Conservation (phyloP, 148 eudicot species). For the Vaccinium darrowii region DNA sequence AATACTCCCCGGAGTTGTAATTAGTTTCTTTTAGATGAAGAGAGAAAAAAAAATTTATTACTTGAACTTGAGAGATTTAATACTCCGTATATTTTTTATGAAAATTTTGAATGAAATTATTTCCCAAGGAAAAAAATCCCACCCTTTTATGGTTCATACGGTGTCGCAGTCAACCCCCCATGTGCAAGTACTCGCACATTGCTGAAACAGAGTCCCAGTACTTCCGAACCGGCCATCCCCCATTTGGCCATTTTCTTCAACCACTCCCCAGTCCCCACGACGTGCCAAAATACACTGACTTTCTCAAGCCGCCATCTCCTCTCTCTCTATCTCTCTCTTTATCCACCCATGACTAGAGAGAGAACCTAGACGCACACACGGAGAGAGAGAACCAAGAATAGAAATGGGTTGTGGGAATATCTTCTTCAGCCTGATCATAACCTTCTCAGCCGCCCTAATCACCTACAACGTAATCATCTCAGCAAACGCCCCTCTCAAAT, state of each 20-base stretch:
- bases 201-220: not conserved
- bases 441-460: slow-evolving; percentile 73
- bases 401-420: slow-evolving; percentile 58
- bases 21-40: no score
- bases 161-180: not conserved
- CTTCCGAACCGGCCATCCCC: not conserved
- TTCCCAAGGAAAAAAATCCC: no score
- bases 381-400: not conserved
- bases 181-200: not conserved
- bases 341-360: not conserved
- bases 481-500: slow-evolving; percentile 66
- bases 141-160: no score
- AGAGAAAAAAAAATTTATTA: no score
- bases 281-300: not conserved
- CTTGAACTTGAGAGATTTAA: no score
- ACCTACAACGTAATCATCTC: slow-evolving; percentile 88
- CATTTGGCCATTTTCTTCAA: not conserved
- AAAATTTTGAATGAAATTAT: no score
- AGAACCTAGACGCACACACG: not conserved
- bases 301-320: not conserved
- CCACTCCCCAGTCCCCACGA: not conserved
- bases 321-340: not conserved
- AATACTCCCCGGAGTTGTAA: no score
- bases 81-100: no score
- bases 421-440: slow-evolving; percentile 58